Evolutionary conservation across 2,329 filamentous ascomycete genomes (phyloP).

Genomic region (Coniella lustricola): DNA sequence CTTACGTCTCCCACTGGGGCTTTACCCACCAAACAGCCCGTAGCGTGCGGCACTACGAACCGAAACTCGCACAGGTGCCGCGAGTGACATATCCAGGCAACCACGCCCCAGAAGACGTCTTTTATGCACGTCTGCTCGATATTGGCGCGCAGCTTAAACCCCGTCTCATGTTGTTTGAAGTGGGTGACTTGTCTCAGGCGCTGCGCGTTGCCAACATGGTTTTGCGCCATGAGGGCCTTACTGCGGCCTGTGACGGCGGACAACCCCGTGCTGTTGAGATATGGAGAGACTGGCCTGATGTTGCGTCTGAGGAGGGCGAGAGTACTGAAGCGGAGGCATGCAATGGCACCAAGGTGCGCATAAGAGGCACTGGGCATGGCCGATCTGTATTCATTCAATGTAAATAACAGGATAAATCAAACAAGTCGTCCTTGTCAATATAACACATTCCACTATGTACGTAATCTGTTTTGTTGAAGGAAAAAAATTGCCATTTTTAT

Average conservation of each 20-base stretch:
- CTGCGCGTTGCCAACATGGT: conserved; percentile 50
- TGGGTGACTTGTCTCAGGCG: conserved; percentile 65
- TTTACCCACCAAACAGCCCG: conserved; percentile 58
- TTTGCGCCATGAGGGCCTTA: conserved; percentile 19
- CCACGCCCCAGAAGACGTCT: conserved; percentile 40
- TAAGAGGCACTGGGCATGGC: conserved; percentile 41
- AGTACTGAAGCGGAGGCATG: conserved; percentile 18
- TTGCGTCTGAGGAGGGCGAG: conserved; percentile 25
- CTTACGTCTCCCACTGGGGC: conserved; percentile 68
- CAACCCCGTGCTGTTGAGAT: conserved; percentile 45
- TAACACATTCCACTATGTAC: background rate
- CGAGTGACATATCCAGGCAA: conserved; percentile 14
- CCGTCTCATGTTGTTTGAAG: conserved; percentile 58
- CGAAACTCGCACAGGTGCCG: conserved; percentile 68
- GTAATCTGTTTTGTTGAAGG: no score
- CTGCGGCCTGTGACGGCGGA: conserved; percentile 20
- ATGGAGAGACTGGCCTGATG: conserved; percentile 63
- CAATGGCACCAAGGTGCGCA: conserved; percentile 23
- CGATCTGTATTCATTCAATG: conserved; percentile 35
- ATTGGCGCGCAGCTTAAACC: conserved; percentile 43
- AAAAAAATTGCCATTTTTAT: no score
- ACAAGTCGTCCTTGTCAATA: background rate
- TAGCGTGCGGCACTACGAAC: conserved; percentile 78
- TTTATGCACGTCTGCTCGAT: conserved; percentile 60
- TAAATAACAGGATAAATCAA: background rate